Evolutionary conservation across 1,284 basidiomycete genomes (phyloP).

Genomic region (Phlebopus sp.): DNA sequence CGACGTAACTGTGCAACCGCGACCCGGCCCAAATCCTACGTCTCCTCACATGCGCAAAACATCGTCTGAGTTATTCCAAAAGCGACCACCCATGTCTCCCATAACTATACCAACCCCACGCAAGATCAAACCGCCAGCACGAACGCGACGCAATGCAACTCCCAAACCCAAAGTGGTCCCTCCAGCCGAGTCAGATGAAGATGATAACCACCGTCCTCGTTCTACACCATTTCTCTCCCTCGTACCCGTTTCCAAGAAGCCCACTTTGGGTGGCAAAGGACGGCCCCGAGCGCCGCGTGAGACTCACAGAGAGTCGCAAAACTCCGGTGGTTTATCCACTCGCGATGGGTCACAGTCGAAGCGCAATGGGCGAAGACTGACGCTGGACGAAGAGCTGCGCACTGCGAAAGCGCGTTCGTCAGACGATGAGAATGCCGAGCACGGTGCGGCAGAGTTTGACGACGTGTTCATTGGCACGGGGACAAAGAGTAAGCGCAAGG

Average conservation of each 20-base stretch:
- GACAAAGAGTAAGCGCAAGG: constrained; percentile 46
- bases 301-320: constrained; percentile 1
- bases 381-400: constrained; percentile 64
- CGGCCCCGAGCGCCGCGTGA: constrained; percentile 7
- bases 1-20: constrained; percentile 2
- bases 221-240: constrained; percentile 27
- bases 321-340: background rate
- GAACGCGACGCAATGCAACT: constrained; percentile 31
- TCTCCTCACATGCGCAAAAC: constrained; percentile 9
- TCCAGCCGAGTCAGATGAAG: constrained; percentile 18
- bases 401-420: constrained; percentile 38
- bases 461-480: constrained; percentile 53
- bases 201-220: constrained; percentile 23
- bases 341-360: constrained; percentile 20
- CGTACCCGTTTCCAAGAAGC: constrained; percentile 23
- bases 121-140: constrained; percentile 52
- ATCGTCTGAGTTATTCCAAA: constrained; percentile 45
- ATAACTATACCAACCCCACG: constrained; percentile 53
- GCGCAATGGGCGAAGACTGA: constrained; percentile 40
- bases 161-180: constrained; percentile 16
- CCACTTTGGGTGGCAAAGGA: constrained; percentile 16
- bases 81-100: constrained; percentile 61
- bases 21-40: constrained; percentile 12
- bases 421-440: constrained; percentile 33
- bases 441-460: constrained; percentile 38